phyloP scores from a whole-genome alignment of 495 filamentous ascomycete species.

The Lasiosphaeria hispida region DNA sequence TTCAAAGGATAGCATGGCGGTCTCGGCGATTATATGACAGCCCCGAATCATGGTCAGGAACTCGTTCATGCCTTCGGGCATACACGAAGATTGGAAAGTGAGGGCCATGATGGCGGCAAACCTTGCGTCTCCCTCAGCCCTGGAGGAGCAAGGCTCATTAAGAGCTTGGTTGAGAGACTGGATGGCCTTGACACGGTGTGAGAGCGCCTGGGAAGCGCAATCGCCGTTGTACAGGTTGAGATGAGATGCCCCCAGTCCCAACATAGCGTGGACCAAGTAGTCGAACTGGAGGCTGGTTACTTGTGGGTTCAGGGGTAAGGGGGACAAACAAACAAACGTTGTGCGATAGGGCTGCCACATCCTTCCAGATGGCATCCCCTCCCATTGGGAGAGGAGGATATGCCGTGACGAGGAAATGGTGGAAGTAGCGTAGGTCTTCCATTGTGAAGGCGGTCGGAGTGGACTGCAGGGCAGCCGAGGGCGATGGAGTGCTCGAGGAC shows the following conservation, averaged over 20 bases:
- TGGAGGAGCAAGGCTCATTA: constrained; percentile 27
- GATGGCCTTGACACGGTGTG: constrained; percentile 52
- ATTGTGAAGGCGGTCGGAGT: constrained; percentile 35
- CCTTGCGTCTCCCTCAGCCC: constrained; percentile 43
- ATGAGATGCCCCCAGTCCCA: constrained; percentile 51
- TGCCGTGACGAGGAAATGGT: constrained; percentile 54
- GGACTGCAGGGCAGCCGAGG: constrained; percentile 20
- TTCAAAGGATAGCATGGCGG: constrained; percentile 25
- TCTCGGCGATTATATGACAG: constrained; percentile 44
- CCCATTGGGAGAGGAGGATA: constrained; percentile 55
- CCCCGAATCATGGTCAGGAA: constrained; percentile 56
- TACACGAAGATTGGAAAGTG: constrained; percentile 52
- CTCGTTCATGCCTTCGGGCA: constrained; percentile 54
- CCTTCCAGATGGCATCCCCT: constrained; percentile 49
- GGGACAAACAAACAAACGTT: constrained; percentile 34
- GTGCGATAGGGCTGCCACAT: constrained; percentile 47
- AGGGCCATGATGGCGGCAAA: constrained; percentile 51
- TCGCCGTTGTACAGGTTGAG: constrained; percentile 30
- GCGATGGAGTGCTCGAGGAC: not conserved
- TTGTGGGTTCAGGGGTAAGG: not conserved
- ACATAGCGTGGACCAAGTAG: constrained; percentile 49
- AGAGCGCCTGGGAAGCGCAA: constrained; percentile 33
- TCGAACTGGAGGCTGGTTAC: constrained; percentile 29
- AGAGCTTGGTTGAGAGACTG: constrained; percentile 40
- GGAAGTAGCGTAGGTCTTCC: constrained; percentile 54